Conservation (phyloP, 2,329 filamentous ascomycete species). For the Didymellaceae sp. region DNA sequence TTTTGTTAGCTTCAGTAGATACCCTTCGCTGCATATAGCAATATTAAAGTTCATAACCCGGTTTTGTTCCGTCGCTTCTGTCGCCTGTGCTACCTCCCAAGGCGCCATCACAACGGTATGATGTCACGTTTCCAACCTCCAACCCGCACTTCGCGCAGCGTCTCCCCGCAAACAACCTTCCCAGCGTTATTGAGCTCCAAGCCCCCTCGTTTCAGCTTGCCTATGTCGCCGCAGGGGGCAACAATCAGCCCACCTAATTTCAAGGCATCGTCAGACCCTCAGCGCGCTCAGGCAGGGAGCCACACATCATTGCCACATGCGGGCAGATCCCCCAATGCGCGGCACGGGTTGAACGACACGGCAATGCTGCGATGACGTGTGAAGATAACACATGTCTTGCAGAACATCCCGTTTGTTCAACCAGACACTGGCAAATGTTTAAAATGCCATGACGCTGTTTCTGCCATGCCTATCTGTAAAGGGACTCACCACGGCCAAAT, state of each 20-base stretch:
- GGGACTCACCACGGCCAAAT: background rate
- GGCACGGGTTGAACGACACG: slow-evolving; percentile 7
- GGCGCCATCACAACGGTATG: slow-evolving; percentile 4
- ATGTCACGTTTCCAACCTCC: slow-evolving; percentile 9
- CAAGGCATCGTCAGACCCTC: slow-evolving; percentile 13
- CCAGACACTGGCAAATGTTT: slow-evolving; percentile 4
- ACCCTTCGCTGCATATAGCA: background rate
- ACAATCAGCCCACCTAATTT: slow-evolving; percentile 12
- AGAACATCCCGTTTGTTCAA: slow-evolving; percentile 1
- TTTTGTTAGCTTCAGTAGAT: slow-evolving; percentile 1
- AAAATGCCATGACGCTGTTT: slow-evolving; percentile 3
- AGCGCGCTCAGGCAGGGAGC: slow-evolving; percentile 6
- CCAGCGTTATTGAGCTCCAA: background rate
- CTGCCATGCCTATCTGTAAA: background rate
- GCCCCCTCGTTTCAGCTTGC: slow-evolving; percentile 12
- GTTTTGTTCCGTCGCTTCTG: background rate
- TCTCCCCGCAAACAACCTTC: slow-evolving; percentile 13
- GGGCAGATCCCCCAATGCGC: slow-evolving; percentile 2
- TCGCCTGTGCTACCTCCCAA: slow-evolving; percentile 7
- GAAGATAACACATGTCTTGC: slow-evolving; percentile 16
- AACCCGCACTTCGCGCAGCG: slow-evolving; percentile 5
- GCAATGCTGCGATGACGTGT: slow-evolving; percentile 14
- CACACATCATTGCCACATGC: slow-evolving; percentile 16
- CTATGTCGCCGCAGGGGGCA: slow-evolving; percentile 2
- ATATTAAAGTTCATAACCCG: background rate